Percentiles rank a stretch among this genome's conserved stretches.
phyloP scores from a whole-genome alignment of 2,329 filamentous ascomycete genomes.

The Fulvia fulva region DNA sequence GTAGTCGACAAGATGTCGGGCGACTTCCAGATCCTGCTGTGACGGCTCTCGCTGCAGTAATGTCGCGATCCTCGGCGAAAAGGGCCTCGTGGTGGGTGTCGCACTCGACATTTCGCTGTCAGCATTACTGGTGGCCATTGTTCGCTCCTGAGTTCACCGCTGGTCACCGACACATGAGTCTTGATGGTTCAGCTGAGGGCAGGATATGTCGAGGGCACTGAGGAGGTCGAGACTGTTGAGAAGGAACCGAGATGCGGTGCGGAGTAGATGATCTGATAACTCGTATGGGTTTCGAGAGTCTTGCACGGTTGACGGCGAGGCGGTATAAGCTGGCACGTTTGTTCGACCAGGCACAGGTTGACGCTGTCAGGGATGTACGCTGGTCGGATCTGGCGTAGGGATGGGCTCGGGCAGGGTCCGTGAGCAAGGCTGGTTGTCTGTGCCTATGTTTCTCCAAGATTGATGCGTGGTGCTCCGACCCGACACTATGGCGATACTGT shows the following conservation, averaged over 20 bases:
- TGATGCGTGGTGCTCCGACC: neutral
- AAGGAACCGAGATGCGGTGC: neutral
- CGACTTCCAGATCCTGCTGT: conserved; percentile 49
- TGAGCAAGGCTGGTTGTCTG: neutral
- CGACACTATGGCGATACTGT: neutral
- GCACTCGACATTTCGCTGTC: conserved; percentile 1
- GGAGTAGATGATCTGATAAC: neutral
- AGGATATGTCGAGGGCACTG: neutral
- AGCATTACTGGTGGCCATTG: conserved; percentile 15
- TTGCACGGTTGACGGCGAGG: neutral
- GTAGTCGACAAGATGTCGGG: conserved; percentile 47
- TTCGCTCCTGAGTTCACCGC: neutral
- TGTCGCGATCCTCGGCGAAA: conserved; percentile 19
- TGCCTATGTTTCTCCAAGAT: neutral
- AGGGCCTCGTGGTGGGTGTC: conserved; percentile 10
- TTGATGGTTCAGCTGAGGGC: neutral
- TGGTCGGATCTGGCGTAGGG: neutral
- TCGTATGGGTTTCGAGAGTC: neutral
- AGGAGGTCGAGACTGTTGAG: neutral
- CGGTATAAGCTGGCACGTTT: neutral
- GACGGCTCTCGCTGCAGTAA: conserved; percentile 36
- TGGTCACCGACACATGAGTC: neutral
- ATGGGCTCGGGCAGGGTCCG: neutral
- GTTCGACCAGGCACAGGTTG: neutral
- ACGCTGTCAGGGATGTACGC: neutral